A percentile compares a stretch with the other conserved stretches of the same genome.
These are phyloP conservation scores for Drosera spatulata DNA, from an alignment of 179 eudicot genomes.

Conservation along the genomic window DNA sequence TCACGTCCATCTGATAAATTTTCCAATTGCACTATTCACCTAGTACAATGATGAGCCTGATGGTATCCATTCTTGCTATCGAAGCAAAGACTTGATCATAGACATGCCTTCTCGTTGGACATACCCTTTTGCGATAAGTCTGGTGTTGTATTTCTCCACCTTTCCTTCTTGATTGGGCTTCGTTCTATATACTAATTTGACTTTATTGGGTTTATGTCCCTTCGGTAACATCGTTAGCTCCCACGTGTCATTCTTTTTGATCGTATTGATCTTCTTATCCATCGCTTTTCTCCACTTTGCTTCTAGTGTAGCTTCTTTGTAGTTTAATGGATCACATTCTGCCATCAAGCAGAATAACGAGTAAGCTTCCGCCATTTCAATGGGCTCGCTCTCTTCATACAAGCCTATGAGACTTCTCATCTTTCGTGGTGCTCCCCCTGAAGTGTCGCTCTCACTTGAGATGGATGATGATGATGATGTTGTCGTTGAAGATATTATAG, in stretches of 20 bases:
- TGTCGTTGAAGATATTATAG: no score
- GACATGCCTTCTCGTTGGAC: not conserved
- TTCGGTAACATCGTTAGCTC: not conserved
- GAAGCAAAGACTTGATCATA: not conserved
- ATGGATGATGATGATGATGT: no score
- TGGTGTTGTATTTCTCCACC: not conserved
- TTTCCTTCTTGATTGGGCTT: not conserved
- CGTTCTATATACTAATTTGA: not conserved
- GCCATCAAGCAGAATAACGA: not conserved
- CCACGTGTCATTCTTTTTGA: not conserved
- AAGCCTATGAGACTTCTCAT: not conserved
- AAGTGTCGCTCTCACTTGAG: no score
- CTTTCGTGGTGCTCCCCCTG: no score
- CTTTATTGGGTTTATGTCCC: not conserved
- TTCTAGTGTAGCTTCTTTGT: not conserved
- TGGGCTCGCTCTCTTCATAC: not conserved
- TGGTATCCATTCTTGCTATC: not conserved
- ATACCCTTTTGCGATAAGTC: not conserved
- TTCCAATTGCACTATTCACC: not conserved
- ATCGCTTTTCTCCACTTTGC: not conserved
- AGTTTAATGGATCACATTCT: not conserved
- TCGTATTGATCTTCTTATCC: not conserved
- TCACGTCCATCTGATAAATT: slow-evolving; percentile 6
- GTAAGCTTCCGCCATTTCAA: not conserved
- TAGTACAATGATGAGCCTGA: not conserved